A percentile compares a stretch with the other conserved stretches of the same genome.
These are phyloP conservation scores for Aegilops sharonensis DNA, from an alignment of 176 grass and related monocot species.

Conservation along the genomic window DNA sequence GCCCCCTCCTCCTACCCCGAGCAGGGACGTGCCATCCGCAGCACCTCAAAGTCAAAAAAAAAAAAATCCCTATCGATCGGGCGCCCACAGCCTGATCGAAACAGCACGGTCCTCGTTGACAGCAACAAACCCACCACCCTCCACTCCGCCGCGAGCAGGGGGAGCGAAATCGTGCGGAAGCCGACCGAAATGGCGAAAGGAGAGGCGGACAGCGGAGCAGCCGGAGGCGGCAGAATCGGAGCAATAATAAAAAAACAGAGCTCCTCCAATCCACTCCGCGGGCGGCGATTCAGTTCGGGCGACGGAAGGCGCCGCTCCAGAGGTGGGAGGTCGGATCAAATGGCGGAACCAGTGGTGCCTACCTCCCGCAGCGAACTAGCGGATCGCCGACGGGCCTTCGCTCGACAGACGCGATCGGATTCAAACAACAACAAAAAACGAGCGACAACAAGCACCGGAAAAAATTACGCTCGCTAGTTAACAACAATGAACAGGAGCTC, in stretches of 20 bases:
- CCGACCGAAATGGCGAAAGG: background rate
- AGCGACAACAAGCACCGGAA: rapidly evolving
- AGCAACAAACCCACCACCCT: background rate
- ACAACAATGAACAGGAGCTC: background rate
- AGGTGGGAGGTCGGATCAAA: conserved; percentile 26
- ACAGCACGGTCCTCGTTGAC: background rate
- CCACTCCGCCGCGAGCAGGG: background rate
- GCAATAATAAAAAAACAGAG: background rate
- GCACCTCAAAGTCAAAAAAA: conserved; percentile 18
- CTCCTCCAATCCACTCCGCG: background rate
- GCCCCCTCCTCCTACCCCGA: conserved; percentile 22
- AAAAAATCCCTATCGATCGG: background rate
- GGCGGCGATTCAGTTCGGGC: conserved; percentile 2
- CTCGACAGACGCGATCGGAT: background rate
- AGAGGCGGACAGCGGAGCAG: background rate
- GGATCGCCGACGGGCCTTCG: background rate
- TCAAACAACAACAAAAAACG: background rate
- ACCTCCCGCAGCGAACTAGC: background rate
- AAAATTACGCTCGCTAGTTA: background rate
- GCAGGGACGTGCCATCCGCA: conserved; percentile 37
- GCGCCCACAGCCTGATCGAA: background rate
- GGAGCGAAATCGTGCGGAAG: background rate
- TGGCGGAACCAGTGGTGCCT: background rate
- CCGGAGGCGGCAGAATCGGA: background rate
- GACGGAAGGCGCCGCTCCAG: background rate